phyloP scores from a whole-genome alignment of 2,329 filamentous ascomycete genomes.

The Arthrobotrys sphaeroides region DNA sequence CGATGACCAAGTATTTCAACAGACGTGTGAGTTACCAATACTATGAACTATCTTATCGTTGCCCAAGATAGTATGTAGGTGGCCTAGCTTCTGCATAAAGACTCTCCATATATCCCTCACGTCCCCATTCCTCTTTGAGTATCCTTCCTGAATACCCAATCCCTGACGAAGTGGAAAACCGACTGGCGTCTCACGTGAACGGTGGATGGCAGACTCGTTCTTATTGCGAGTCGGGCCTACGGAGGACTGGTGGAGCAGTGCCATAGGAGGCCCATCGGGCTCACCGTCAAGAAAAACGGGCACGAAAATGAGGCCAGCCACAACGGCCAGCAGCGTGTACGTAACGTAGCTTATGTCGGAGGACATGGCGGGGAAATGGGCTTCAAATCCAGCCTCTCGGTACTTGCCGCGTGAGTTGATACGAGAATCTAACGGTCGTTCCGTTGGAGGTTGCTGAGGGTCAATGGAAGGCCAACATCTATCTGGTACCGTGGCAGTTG shows the following conservation, averaged over 20 bases:
- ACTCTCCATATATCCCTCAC: constrained; percentile 89
- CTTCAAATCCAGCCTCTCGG: background rate
- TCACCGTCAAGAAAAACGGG: constrained; percentile 76
- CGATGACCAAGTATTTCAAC: background rate
- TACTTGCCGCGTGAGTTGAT: background rate
- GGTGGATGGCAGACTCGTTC: constrained; percentile 84
- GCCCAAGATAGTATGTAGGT: constrained; percentile 65
- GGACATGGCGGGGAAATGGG: constrained; percentile 33
- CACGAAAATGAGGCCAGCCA: constrained; percentile 73
- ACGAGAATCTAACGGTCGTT: background rate
- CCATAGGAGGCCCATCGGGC: constrained; percentile 89
- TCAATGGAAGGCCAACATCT: constrained; percentile 10
- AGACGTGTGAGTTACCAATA: constrained; percentile 30
- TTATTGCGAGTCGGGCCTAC: constrained; percentile 81
- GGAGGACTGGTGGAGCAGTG: constrained; percentile 84
- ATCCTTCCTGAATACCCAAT: constrained; percentile 62
- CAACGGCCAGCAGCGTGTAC: constrained; percentile 75
- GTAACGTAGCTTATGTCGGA: constrained; percentile 48
- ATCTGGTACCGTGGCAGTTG: background rate
- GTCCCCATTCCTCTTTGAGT: constrained; percentile 77
- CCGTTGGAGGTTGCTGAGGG: background rate
- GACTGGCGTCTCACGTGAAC: constrained; percentile 84
- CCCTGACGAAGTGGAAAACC: constrained; percentile 81
- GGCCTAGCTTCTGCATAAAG: constrained; percentile 67
- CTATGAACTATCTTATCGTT: constrained; percentile 69